Base-by-base conservation (phyloP, 164 flowering plant species). In the Magnolia officinalis region DNA sequence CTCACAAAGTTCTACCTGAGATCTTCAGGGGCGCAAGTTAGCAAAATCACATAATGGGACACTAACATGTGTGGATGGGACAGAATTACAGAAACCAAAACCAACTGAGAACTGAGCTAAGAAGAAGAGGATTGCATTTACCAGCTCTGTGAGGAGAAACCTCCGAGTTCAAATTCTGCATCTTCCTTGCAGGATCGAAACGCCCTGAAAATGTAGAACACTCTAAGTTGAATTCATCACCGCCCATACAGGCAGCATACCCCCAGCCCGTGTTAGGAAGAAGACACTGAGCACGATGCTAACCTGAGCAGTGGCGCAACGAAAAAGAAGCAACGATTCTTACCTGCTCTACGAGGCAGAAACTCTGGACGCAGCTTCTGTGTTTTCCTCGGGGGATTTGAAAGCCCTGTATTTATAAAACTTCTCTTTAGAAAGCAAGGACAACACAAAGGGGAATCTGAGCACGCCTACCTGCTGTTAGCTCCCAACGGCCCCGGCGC, bases 61-160 rank as follows among this genome's bases (percentile, higher is more conserved):
- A 37, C 37, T 37, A 37, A 37, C 6, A 37, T 37, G 45, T 37
- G 6, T 6, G 4, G 45, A 6, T 37, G 45, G 45, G 6, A 37
- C 45, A 55, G 6, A 37, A 55, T 16, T 11, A 55, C 13, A 16
- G 18, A 55, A 16, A 55, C 13, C 61, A 55, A 55, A 10, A 55
- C 61, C 61, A 11, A 55, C 61, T 16, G 18, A 55, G 18, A 55
- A 55, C 61, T 55, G 61, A 55, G n/a, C 19, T 70, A 9, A 24
- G 31, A 24, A 72, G 31, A 7, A 74, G 70, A 16, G 19, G 5
- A 63, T 24, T 21, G 37, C 19, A 29, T 20, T 50, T 58, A 75
- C 98, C 98, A 69, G 97, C 96, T 86, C 98, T 85, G 50, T 92
- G 98, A 73, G 97, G 94, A 8, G 96, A 92, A 78, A 94, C 87